Percentiles rank a stretch among this genome's conserved stretches.
Conservation (phyloP, 2,329 filamentous ascomycete species). For the Cytospora schulzeri region DNA sequence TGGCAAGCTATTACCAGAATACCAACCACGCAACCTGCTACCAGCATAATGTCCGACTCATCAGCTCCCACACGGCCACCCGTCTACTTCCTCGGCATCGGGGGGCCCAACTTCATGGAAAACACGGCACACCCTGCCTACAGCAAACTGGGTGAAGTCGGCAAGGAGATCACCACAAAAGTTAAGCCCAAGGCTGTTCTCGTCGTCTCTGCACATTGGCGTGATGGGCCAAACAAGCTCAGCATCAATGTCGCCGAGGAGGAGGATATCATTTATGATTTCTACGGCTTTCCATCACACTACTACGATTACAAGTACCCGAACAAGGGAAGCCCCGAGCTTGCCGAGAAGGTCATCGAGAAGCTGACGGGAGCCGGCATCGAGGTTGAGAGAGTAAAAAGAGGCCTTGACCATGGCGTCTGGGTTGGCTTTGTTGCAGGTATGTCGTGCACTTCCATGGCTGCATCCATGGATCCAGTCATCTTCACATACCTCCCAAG, state of each 20-base stretch:
- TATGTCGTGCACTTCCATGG: slow-evolving; percentile 19
- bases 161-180: slow-evolving; percentile 60
- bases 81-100: slow-evolving; percentile 34
- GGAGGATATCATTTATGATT: slow-evolving; percentile 63
- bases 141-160: slow-evolving; percentile 54
- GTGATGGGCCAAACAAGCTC: slow-evolving; percentile 51
- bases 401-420: slow-evolving; percentile 66
- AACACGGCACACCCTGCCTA: slow-evolving; percentile 61
- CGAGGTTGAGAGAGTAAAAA: slow-evolving; percentile 52
- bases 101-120: slow-evolving; percentile 59
- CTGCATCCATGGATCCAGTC: no score
- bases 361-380: slow-evolving; percentile 51
- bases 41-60: slow-evolving; percentile 18
- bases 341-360: slow-evolving; percentile 54
- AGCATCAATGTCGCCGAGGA: slow-evolving; percentile 59
- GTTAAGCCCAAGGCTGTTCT: slow-evolving; percentile 65
- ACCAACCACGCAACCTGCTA: no score
- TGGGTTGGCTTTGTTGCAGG: slow-evolving; percentile 57
- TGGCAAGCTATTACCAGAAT: no score
- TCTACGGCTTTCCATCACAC: slow-evolving; percentile 62
- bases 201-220: slow-evolving; percentile 69
- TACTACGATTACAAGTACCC: slow-evolving; percentile 63
- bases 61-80: slow-evolving; percentile 25
- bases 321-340: slow-evolving; percentile 55
- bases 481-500: no score